A percentile compares a stretch with the other conserved stretches of the same genome.
These are phyloP conservation scores for Phialophora verrucosa DNA, from an alignment of 2,329 filamentous ascomycete species.

Conservation along the genomic window DNA sequence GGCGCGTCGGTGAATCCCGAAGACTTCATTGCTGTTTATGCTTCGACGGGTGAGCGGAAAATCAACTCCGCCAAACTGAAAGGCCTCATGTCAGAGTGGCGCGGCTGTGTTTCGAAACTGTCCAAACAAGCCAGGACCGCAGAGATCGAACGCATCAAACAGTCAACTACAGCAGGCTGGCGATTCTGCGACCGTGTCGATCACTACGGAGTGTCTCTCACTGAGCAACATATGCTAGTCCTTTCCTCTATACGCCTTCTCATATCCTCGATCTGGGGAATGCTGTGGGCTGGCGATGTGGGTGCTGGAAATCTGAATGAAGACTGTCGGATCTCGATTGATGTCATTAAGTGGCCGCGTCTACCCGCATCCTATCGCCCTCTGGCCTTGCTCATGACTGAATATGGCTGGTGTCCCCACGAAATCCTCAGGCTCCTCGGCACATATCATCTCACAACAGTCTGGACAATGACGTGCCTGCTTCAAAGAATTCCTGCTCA, in stretches of 20 bases:
- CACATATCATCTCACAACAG: slow-evolving; percentile 2
- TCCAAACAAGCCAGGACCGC: not conserved
- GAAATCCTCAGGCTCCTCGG: slow-evolving; percentile 4
- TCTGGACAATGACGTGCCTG: slow-evolving; percentile 6
- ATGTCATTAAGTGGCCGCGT: slow-evolving; percentile 1
- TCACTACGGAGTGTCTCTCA: not conserved
- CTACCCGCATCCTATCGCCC: slow-evolving; percentile 4
- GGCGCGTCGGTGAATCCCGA: not conserved
- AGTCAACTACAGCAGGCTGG: not conserved
- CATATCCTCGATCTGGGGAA: not conserved
- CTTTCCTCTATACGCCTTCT: not conserved
- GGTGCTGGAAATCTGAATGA: not conserved
- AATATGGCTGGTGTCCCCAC: slow-evolving; percentile 4
- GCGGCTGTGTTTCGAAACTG: not conserved
- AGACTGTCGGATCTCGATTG: not conserved
- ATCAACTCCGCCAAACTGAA: not conserved
- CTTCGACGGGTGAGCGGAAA: not conserved
- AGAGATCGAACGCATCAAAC: not conserved
- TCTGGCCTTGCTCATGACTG: not conserved
- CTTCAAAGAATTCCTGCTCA: not conserved
- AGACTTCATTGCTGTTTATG: not conserved
- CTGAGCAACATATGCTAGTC: not conserved
- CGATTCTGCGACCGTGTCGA: not conserved
- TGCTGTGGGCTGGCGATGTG: not conserved
- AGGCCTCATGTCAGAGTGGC: not conserved